phyloP scores from a whole-genome alignment of 164 flowering plant genomes.

The Dillenia suffruticosa region DNA sequence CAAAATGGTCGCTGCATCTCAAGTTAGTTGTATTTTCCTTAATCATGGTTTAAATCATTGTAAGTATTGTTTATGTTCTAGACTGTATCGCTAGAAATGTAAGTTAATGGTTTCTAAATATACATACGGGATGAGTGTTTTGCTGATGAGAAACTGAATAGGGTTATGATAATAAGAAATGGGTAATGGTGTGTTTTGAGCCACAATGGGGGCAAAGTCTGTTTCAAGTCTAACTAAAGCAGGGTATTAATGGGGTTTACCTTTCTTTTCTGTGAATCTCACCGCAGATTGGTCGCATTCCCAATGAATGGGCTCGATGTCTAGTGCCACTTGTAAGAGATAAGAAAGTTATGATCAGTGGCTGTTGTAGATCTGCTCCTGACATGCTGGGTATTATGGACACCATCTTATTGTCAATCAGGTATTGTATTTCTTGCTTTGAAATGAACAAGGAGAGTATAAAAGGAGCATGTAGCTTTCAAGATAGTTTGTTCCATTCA shows the following conservation, averaged over 20 bases:
- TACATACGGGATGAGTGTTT: too few relatives aligned
- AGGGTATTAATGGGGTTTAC: neutral
- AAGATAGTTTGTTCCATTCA: too few relatives aligned
- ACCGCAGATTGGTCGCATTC: slow-evolving; percentile 89
- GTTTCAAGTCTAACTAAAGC: too few relatives aligned
- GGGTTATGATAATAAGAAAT: too few relatives aligned
- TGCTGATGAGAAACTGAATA: too few relatives aligned
- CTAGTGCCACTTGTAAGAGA: slow-evolving; percentile 83
- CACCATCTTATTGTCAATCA: slow-evolving; percentile 58
- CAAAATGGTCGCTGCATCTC: too few relatives aligned
- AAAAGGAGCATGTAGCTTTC: neutral
- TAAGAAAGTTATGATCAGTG: slow-evolving; percentile 67
- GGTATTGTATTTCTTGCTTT: slow-evolving; percentile 35
- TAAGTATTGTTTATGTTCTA: too few relatives aligned
- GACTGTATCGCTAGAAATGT: too few relatives aligned
- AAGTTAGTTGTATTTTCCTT: too few relatives aligned
- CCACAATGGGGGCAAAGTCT: too few relatives aligned
- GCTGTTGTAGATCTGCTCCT: slow-evolving; percentile 67
- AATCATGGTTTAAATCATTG: too few relatives aligned
- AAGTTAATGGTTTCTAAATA: too few relatives aligned
- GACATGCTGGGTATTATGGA: slow-evolving; percentile 77
- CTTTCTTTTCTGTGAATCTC: neutral
- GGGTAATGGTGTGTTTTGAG: neutral
- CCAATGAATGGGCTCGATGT: slow-evolving; percentile 95
- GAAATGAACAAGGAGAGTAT: neutral